A percentile compares a stretch with the other conserved stretches of the same genome.
phyloP scores from a whole-genome alignment of 352 stramenopile genomes.

The Phytophthora boehmeriae region DNA sequence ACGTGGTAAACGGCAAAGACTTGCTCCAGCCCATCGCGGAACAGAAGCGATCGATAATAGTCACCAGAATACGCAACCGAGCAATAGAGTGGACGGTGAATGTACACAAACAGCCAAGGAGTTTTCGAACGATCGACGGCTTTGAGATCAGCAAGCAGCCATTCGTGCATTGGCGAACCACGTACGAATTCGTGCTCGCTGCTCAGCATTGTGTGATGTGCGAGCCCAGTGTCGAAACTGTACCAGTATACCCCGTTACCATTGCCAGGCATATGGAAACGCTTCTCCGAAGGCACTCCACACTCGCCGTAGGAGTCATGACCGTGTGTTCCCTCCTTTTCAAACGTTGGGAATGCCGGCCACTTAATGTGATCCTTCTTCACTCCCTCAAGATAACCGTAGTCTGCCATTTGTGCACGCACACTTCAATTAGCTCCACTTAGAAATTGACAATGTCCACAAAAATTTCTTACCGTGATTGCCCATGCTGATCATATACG shows the following conservation, averaged over 20 bases:
- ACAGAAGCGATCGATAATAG: slow-evolving; percentile 43
- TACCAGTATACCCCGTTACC: slow-evolving; percentile 70
- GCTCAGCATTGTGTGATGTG: slow-evolving; percentile 57
- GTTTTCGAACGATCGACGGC: slow-evolving; percentile 53
- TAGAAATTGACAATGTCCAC: background rate
- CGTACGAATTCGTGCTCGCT: slow-evolving; percentile 60
- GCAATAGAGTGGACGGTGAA: slow-evolving; percentile 68
- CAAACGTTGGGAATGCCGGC: slow-evolving; percentile 40
- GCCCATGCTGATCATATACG: slow-evolving; percentile 77
- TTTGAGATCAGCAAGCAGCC: slow-evolving; percentile 59
- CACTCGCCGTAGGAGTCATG: slow-evolving; percentile 85
- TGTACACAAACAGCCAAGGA: slow-evolving; percentile 67
- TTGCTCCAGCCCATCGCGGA: slow-evolving; percentile 54
- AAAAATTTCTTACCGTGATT: slow-evolving; percentile 44
- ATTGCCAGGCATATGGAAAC: slow-evolving; percentile 79
- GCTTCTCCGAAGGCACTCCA: slow-evolving; percentile 70
- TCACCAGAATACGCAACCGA: slow-evolving; percentile 45
- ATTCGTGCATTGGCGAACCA: slow-evolving; percentile 50
- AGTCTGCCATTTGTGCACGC: slow-evolving; percentile 26
- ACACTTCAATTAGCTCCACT: no score
- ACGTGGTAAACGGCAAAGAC: slow-evolving; percentile 56
- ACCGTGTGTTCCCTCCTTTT: slow-evolving; percentile 35
- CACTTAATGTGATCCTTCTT: slow-evolving; percentile 30
- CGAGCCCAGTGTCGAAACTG: slow-evolving; percentile 58
- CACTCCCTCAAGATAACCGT: slow-evolving; percentile 49